Conservation (phyloP, 2,329 filamentous ascomycete genomes). For the Aureobasidium mangrovei region DNA sequence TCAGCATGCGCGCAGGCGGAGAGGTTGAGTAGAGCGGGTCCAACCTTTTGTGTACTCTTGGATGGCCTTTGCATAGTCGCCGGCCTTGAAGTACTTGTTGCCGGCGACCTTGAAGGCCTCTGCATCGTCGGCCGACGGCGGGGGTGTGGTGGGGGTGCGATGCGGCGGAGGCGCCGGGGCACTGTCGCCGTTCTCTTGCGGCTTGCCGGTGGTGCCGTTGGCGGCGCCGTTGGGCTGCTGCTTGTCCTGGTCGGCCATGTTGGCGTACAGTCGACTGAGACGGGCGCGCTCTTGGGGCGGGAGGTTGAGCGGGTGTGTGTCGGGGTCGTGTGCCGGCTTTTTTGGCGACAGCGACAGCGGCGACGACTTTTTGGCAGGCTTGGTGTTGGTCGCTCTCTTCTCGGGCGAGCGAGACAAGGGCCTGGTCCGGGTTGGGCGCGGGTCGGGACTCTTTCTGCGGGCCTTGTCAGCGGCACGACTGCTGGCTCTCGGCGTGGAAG, state of each 20-base stretch:
- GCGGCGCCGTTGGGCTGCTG: constrained; percentile 52
- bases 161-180: constrained; percentile 64
- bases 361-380: constrained; percentile 10
- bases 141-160: constrained; percentile 44
- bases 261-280: constrained; percentile 53
- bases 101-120: constrained; percentile 87
- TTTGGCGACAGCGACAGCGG: constrained; percentile 1
- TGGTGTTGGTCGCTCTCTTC: not conserved
- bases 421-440: not conserved
- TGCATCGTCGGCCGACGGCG: constrained; percentile 52
- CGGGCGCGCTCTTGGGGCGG: constrained; percentile 81
- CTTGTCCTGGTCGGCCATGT: constrained; percentile 19
- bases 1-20: constrained; percentile 20
- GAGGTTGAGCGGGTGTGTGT: constrained; percentile 82
- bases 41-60: constrained; percentile 89
- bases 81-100: constrained; percentile 95
- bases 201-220: constrained; percentile 71
- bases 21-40: not conserved
- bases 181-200: constrained; percentile 42
- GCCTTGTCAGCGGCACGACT: not conserved
- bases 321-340: constrained; percentile 41
- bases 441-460: not conserved
- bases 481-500: not conserved
- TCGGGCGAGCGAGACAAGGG: constrained; percentile 3
- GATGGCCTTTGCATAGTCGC: constrained; percentile 79